Evolutionary conservation across 202 grass and related monocot species (phyloP).

Genomic region (Zoysia matrella): DNA sequence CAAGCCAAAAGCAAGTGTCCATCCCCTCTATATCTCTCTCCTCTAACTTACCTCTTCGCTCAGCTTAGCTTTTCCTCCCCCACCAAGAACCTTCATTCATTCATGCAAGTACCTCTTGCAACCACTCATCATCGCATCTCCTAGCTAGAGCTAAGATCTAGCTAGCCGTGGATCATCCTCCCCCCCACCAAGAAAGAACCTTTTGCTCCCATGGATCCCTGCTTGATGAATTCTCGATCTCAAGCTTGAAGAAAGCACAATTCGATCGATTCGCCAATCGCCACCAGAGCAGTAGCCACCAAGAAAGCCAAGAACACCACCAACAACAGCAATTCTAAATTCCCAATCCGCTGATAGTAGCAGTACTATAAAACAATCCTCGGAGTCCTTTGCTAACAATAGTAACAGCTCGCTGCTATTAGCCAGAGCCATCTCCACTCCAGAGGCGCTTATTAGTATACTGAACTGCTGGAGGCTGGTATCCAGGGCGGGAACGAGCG

Average conservation of each 20-base stretch:
- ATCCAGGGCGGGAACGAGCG: background rate
- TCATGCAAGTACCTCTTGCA: slow-evolving; percentile 9
- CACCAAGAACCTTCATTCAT: slow-evolving; percentile 61
- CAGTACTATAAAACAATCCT: slow-evolving; percentile 33
- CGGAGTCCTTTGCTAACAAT: slow-evolving; percentile 40
- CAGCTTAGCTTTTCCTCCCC: slow-evolving; percentile 20
- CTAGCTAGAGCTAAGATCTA: background rate
- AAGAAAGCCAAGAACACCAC: slow-evolving; percentile 17
- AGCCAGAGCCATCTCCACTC: background rate
- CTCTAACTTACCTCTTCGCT: no score
- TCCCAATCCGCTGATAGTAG: slow-evolving; percentile 13
- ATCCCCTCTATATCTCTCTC: no score
- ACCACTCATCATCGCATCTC: slow-evolving; percentile 36
- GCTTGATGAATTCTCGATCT: no score
- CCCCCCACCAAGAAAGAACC: background rate
- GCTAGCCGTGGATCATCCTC: no score
- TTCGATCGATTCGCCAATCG: no score
- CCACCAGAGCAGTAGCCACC: background rate
- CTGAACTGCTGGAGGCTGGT: no score
- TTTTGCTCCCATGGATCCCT: background rate
- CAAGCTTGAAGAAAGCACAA: no score
- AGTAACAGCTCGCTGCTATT: slow-evolving; percentile 20
- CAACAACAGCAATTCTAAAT: slow-evolving; percentile 46
- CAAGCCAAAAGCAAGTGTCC: no score
- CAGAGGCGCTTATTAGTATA: no score